Evolutionary conservation across 371 early-diverging fungal species (phyloP).

Genomic region (Basidiobolus heterosporus): DNA sequence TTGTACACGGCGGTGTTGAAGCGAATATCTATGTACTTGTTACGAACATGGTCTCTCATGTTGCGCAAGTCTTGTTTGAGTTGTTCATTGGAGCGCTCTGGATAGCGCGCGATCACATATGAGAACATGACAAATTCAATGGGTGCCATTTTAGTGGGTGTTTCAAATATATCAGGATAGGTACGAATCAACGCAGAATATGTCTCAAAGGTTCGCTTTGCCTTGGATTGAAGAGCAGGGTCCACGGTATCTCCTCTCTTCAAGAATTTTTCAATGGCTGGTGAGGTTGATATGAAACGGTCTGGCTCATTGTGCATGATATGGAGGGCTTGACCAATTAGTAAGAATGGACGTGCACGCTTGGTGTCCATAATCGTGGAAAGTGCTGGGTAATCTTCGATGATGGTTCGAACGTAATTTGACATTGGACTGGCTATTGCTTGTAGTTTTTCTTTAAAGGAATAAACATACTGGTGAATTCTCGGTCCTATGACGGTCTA

Average conservation of each 20-base stretch:
- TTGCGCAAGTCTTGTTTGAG: slow-evolving; percentile 3
- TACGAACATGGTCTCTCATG: slow-evolving; percentile 6
- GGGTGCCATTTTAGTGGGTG: slow-evolving; percentile 4
- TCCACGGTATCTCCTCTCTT: slow-evolving; percentile 5
- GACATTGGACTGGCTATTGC: slow-evolving; percentile 8
- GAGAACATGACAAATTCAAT: slow-evolving; percentile 7
- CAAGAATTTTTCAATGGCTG: slow-evolving; percentile 5
- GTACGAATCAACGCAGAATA: slow-evolving; percentile 3
- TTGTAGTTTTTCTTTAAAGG: slow-evolving; percentile 6
- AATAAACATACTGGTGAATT: slow-evolving; percentile 1
- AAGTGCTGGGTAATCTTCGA: slow-evolving; percentile 1
- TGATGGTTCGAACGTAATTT: slow-evolving; percentile 5
- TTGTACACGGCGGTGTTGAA: slow-evolving; percentile 6
- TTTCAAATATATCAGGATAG: slow-evolving; percentile 4
- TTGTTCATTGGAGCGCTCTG: slow-evolving; percentile 2
- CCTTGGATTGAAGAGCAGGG: neutral
- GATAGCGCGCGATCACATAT: slow-evolving; percentile 6
- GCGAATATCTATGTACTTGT: slow-evolving; percentile 5
- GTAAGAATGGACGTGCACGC: slow-evolving; percentile 7
- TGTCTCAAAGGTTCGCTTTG: slow-evolving; percentile 3
- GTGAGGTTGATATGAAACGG: slow-evolving; percentile 3
- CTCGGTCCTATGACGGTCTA: too few relatives aligned
- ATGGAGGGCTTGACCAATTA: slow-evolving; percentile 7
- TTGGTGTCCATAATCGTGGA: slow-evolving; percentile 5
- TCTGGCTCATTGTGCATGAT: slow-evolving; percentile 5